Base-by-base conservation (phyloP, 2,329 filamentous ascomycete genomes). In the Aspergillus awamori region DNA sequence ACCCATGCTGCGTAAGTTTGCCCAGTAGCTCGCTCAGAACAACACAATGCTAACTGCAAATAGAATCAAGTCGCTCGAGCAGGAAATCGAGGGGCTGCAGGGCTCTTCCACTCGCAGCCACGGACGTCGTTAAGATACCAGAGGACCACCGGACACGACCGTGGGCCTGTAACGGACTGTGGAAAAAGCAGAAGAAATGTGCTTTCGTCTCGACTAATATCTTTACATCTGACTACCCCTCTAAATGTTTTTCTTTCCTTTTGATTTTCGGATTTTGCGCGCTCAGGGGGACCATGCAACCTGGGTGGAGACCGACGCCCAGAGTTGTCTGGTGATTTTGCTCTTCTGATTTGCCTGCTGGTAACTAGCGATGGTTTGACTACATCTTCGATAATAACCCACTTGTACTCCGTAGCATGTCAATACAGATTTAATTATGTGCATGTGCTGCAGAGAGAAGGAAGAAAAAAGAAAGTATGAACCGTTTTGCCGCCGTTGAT, bases 21-120 rank as follows among this genome's bases (percentile, higher is more conserved):
- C 13, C 55, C 22, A 22, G 53, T 24, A 5, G 30, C 20, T 17
- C 36, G n/a, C 2, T 36, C 11, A 6, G 57, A 8, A n/a, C 10
- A 7, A 10, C 30, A 5, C 54, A 7, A 36, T 63, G 64, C 74
- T 80, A 63, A 79, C 69, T 17, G 13, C 28, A 8, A 48, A 56
- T 65, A 81, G 79, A 22, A 83, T 83, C 78, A 83, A 82, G 74
- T 73, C 79, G 55, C 76, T 83, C 68, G 95, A 99, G 83, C 84
- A 86, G 69, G 95, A 99, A 77, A 89, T 99, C 75, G 95, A 99
- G 81, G 82, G 87, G 70, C 91, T 98, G 87, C 94, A 98, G 81
- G 92, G 92, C 78, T 92, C 86, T 76, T 87, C 92, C 75, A 91
- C 92, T 76, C 91, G 93, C 83, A 96, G 91, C 83, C 91, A 95